These are phyloP conservation scores for Thelonectria rubi DNA, from an alignment of 2,329 filamentous ascomycete species.

Conservation along the genomic window DNA sequence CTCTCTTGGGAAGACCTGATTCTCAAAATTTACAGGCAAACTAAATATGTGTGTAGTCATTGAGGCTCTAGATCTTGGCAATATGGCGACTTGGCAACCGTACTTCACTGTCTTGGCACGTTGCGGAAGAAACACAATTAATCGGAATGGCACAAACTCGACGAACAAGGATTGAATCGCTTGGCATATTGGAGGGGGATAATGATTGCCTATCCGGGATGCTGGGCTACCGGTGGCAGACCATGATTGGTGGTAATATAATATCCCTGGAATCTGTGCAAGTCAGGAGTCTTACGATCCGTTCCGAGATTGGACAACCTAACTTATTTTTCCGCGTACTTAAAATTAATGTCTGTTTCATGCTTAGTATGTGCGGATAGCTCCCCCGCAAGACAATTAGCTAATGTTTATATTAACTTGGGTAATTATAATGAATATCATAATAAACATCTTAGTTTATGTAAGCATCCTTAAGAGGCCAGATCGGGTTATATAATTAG, in stretches of 20 bases:
- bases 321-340: too few relatives aligned
- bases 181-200: not conserved
- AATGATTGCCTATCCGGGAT: not conserved
- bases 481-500: too few relatives aligned
- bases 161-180: not conserved
- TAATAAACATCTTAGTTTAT: too few relatives aligned
- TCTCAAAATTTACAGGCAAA: not conserved
- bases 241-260: conserved; percentile 1
- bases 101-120: conserved; percentile 2
- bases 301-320: not conserved
- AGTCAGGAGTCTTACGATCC: not conserved
- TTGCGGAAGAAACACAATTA: not conserved
- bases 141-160: not conserved
- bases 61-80: conserved; percentile 6
- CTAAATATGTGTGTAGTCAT: not conserved
- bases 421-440: too few relatives aligned
- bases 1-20: not conserved
- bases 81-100: not conserved
- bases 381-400: too few relatives aligned
- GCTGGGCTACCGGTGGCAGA: not conserved
- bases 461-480: too few relatives aligned
- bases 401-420: too few relatives aligned
- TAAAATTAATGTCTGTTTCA: too few relatives aligned
- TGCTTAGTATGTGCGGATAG: too few relatives aligned
- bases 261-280: not conserved